Percentiles rank a stretch among this genome's conserved stretches.
phyloP scores from a whole-genome alignment of 2,329 filamentous ascomycete species.

The Ophiosphaerella korrae region DNA sequence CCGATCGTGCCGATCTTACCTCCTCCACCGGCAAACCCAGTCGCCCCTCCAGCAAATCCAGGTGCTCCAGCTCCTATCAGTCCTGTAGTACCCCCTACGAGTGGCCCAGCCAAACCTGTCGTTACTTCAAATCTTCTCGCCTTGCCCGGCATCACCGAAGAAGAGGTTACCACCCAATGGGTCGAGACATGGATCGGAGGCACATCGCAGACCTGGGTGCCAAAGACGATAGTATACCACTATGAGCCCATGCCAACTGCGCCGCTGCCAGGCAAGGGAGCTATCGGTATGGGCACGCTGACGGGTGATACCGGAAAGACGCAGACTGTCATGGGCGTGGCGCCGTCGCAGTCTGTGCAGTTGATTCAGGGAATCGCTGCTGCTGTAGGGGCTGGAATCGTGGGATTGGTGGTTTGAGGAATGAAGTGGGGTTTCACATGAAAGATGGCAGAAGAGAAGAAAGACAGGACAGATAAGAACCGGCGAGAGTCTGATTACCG shows the following conservation, averaged over 20 bases:
- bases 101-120: not conserved
- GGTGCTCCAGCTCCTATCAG: not conserved
- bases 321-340: constrained; percentile 31
- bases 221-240: constrained; percentile 33
- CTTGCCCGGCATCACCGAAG: constrained; percentile 8
- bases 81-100: too few species aligned
- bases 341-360: constrained; percentile 18
- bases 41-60: not conserved
- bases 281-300: constrained; percentile 44
- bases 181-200: constrained; percentile 36
- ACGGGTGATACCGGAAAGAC: constrained; percentile 35
- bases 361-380: constrained; percentile 24
- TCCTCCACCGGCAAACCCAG: constrained; percentile 1
- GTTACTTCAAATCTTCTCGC: constrained; percentile 1
- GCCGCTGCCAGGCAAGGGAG: constrained; percentile 33
- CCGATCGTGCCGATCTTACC: not conserved
- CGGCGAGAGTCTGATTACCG: too few species aligned
- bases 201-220: constrained; percentile 39
- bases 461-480: not conserved
- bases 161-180: constrained; percentile 41
- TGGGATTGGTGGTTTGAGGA: constrained; percentile 21
- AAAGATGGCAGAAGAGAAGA: not conserved
- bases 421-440: not conserved
- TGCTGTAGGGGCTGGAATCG: constrained; percentile 32
- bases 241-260: constrained; percentile 26